phyloP scores from a whole-genome alignment of 1,139 yeast genomes.

The Pichia sp. region DNA sequence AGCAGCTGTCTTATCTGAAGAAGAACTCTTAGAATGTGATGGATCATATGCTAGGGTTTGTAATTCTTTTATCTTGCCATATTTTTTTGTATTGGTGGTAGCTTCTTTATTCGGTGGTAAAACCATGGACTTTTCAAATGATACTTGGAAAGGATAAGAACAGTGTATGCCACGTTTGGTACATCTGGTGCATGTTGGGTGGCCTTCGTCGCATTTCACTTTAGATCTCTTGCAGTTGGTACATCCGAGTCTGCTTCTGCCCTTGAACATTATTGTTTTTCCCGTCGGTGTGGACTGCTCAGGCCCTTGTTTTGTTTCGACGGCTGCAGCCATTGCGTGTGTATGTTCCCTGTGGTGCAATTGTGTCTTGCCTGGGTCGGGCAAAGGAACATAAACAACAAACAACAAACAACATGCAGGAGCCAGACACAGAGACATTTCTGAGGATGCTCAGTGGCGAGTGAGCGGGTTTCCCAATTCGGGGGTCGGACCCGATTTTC shows the following conservation, averaged over 20 bases:
- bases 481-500: too few species aligned
- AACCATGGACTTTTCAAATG: constrained; percentile 3
- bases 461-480: too few species aligned
- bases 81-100: background rate
- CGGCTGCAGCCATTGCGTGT: background rate
- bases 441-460: too few species aligned
- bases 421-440: background rate
- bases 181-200: constrained; percentile 44
- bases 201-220: constrained; percentile 88
- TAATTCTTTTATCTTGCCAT: constrained; percentile 1
- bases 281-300: background rate
- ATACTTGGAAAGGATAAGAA: constrained; percentile 11
- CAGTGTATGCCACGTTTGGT: constrained; percentile 16
- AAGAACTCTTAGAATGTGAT: background rate
- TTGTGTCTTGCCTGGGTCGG: too few species aligned
- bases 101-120: background rate
- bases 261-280: background rate
- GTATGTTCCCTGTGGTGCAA: background rate
- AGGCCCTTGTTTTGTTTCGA: background rate
- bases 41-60: constrained; percentile 5
- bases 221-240: constrained; percentile 82
- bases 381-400: too few species aligned
- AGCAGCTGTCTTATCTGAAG: background rate
- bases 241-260: constrained; percentile 52
- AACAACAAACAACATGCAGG: background rate